A percentile compares a stretch with the other conserved stretches of the same genome.
phyloP scores from a whole-genome alignment of 768 basidiomycete genomes.

The Cyclocybe cylindracea region DNA sequence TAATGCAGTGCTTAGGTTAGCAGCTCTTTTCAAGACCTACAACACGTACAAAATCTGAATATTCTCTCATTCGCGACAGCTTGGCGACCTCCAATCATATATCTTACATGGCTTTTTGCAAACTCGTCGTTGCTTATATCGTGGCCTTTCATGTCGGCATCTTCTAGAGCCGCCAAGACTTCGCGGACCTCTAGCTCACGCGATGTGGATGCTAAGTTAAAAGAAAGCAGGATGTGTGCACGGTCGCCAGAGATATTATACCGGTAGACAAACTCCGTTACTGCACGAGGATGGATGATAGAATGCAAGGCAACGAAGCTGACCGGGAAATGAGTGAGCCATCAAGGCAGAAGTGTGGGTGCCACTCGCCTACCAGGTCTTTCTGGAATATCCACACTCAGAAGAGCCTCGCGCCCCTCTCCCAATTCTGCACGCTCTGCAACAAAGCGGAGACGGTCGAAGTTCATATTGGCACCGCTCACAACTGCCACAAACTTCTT shows the following conservation, averaged over 20 bases:
- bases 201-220: slow-evolving; percentile 69
- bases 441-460: slow-evolving; percentile 95
- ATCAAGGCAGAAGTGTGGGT: neutral
- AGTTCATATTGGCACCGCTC: slow-evolving; percentile 99
- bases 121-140: slow-evolving; percentile 96
- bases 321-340: neutral
- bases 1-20: slow-evolving; percentile 26
- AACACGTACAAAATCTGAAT: slow-evolving; percentile 62
- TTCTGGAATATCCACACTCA: slow-evolving; percentile 95
- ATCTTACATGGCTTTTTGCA: slow-evolving; percentile 91
- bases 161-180: slow-evolving; percentile 63
- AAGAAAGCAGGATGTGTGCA: slow-evolving; percentile 90
- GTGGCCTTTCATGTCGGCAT: slow-evolving; percentile 73
- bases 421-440: slow-evolving; percentile 97
- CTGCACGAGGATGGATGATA: slow-evolving; percentile 84
- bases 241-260: slow-evolving; percentile 67
- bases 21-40: neutral
- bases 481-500: slow-evolving; percentile 91
- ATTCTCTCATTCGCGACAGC: slow-evolving; percentile 82
- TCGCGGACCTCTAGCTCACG: slow-evolving; percentile 63
- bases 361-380: slow-evolving; percentile 77
- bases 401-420: slow-evolving; percentile 90
- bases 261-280: slow-evolving; percentile 96
- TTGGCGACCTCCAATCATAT: slow-evolving; percentile 89
- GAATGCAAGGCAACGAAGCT: slow-evolving; percentile 90